Conservation (phyloP, 257 asterid genomes). For the Parsonsia alboflavescens region DNA sequence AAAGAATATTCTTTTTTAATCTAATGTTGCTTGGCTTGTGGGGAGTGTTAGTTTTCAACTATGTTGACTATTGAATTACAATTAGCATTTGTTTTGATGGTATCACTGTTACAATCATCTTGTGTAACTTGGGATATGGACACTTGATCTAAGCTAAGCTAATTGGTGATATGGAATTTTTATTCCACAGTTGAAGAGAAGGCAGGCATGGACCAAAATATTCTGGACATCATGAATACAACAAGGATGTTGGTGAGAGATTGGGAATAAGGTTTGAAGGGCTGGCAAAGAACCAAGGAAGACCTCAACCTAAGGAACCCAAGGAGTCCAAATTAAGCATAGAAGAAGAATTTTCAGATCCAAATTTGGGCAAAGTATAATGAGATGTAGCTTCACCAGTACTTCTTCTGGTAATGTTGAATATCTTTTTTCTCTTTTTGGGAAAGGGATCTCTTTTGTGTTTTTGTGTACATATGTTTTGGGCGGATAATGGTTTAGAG, state of each 20-base stretch:
- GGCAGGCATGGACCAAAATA: conserved; percentile 7
- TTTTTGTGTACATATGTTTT: conserved; percentile 35
- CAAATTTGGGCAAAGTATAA: conserved; percentile 23
- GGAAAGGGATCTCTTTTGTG: not conserved
- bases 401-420: conserved; percentile 22
- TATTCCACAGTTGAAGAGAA: conserved; percentile 24
- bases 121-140: no score
- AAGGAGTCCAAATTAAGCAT: conserved; percentile 33
- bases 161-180: conserved; percentile 9
- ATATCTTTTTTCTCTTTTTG: not conserved
- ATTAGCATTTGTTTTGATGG: not conserved
- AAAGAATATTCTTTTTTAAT: not conserved
- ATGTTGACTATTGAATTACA: not conserved
- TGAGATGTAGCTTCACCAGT: conserved; percentile 30
- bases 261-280: conserved; percentile 57
- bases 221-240: conserved; percentile 16
- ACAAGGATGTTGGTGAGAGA: conserved; percentile 36
- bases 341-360: conserved; percentile 11
- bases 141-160: not conserved
- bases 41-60: not conserved
- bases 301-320: conserved; percentile 67
- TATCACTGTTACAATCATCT: not conserved
- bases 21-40: not conserved
- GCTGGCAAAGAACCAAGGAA: conserved; percentile 36
- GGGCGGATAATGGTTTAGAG: not conserved